Evolutionary conservation across 345 rosid species (phyloP).

Genomic region (Citrus unshiu): DNA sequence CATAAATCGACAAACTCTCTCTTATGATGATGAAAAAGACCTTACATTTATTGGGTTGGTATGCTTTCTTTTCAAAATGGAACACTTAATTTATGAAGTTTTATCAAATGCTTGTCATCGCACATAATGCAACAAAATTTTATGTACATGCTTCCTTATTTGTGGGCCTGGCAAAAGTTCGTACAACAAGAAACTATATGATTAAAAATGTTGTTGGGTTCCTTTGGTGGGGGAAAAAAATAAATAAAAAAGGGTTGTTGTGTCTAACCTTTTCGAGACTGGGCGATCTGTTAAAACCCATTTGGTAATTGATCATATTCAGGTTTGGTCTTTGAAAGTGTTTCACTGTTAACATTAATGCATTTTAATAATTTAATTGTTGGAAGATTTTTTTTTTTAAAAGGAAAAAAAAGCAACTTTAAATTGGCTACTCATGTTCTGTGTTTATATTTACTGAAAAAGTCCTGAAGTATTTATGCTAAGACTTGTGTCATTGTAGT

Average conservation of each 20-base stretch:
- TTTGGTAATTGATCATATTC: too few relatives aligned
- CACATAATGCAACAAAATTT: background rate
- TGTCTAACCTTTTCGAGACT: background rate
- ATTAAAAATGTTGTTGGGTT: background rate
- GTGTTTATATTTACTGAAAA: background rate
- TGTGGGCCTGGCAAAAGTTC: background rate
- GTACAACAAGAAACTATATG: background rate
- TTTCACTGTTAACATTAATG: background rate
- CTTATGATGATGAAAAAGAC: constrained; percentile 84
- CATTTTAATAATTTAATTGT: background rate
- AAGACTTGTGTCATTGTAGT: background rate
- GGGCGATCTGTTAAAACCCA: background rate
- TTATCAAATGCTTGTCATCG: background rate
- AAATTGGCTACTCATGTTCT: background rate
- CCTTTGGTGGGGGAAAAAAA: too few relatives aligned
- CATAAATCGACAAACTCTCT: constrained; percentile 59
- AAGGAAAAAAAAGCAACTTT: too few relatives aligned
- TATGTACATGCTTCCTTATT: background rate
- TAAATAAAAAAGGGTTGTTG: background rate
- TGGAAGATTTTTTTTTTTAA: too few relatives aligned
- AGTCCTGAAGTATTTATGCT: background rate
- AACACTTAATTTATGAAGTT: background rate
- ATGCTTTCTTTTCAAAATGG: constrained; percentile 52
- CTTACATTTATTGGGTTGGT: constrained; percentile 99
- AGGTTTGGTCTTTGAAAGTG: background rate